These are phyloP conservation scores for Exutisphaerella laricina DNA, from an alignment of 2,329 filamentous ascomycete species.

Conservation along the genomic window DNA sequence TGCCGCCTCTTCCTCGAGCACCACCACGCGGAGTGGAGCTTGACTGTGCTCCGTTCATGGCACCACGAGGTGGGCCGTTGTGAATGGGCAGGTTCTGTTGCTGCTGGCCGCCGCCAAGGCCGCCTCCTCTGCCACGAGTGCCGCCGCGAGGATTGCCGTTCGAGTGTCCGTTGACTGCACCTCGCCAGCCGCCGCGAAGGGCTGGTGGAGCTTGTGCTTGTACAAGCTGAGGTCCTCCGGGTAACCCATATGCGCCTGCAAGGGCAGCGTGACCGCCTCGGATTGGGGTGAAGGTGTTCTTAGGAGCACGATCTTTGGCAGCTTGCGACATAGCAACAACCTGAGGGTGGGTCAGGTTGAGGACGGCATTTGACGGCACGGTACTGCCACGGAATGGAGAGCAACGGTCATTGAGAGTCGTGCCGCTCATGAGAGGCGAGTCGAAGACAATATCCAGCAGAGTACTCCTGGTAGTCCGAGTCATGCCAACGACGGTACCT, in stretches of 20 bases:
- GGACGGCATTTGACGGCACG: slow-evolving; percentile 76
- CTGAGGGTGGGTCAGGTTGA: slow-evolving; percentile 81
- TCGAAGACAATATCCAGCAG: slow-evolving; percentile 93
- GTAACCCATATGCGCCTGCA: slow-evolving; percentile 50
- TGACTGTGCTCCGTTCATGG: slow-evolving; percentile 23
- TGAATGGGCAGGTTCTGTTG: slow-evolving; percentile 1
- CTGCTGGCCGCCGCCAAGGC: slow-evolving; percentile 30
- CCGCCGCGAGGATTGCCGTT: slow-evolving; percentile 31
- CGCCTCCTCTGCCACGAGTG: slow-evolving; percentile 36
- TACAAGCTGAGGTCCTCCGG: slow-evolving; percentile 56
- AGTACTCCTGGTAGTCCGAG: slow-evolving; percentile 73
- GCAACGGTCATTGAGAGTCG: slow-evolving; percentile 81
- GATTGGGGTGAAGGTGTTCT: slow-evolving; percentile 24
- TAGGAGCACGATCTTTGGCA: slow-evolving; percentile 26
- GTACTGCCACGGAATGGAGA: slow-evolving; percentile 92
- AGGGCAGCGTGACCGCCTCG: slow-evolving; percentile 30
- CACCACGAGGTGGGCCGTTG: slow-evolving; percentile 32
- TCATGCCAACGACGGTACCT: slow-evolving; percentile 93
- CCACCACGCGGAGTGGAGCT: slow-evolving; percentile 25
- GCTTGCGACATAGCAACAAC: slow-evolving; percentile 56
- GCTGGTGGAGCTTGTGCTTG: slow-evolving; percentile 53
- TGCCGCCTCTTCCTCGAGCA: slow-evolving; percentile 23
- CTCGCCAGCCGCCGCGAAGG: slow-evolving; percentile 54
- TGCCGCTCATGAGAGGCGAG: slow-evolving; percentile 93
- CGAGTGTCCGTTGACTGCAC: slow-evolving; percentile 48